phyloP scores from a whole-genome alignment of 2,329 filamentous ascomycete genomes.

The Fusarium abutilonis region DNA sequence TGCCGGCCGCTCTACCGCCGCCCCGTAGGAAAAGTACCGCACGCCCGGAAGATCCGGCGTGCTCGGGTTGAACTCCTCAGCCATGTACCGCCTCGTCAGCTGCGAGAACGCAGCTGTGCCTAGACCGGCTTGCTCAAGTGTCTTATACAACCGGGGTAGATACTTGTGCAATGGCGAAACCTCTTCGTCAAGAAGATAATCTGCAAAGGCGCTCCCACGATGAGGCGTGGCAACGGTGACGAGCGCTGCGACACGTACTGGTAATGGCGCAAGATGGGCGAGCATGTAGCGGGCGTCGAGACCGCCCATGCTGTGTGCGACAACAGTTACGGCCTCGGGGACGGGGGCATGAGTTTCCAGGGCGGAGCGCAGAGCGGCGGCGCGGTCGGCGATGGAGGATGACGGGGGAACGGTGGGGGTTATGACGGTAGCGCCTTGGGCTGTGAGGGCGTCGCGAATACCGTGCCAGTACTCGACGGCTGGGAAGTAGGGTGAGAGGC shows the following conservation, averaged over 20 bases:
- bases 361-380: slow-evolving; percentile 64
- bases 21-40: slow-evolving; percentile 71
- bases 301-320: slow-evolving; percentile 75
- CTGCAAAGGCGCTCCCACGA: slow-evolving; percentile 65
- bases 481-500: slow-evolving; percentile 61
- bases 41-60: slow-evolving; percentile 64
- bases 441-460: slow-evolving; percentile 66
- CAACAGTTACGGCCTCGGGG: slow-evolving; percentile 72
- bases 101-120: slow-evolving; percentile 70
- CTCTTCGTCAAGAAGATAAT: slow-evolving; percentile 58
- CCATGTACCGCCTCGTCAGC: slow-evolving; percentile 68
- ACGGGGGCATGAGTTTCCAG: slow-evolving; percentile 58
- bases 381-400: slow-evolving; percentile 68
- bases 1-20: slow-evolving; percentile 59
- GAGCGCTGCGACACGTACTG: slow-evolving; percentile 60
- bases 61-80: slow-evolving; percentile 65
- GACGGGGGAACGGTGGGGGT: slow-evolving; percentile 70
- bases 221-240: slow-evolving; percentile 67
- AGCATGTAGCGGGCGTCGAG: slow-evolving; percentile 74
- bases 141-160: slow-evolving; percentile 64
- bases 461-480: slow-evolving; percentile 72
- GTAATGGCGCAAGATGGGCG: slow-evolving; percentile 60
- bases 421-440: slow-evolving; percentile 65
- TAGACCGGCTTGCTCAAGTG: slow-evolving; percentile 62
- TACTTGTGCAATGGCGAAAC: slow-evolving; percentile 55